These are phyloP conservation scores for Pichia gijzeniarum DNA, from an alignment of 805 yeast species.

Conservation along the genomic window DNA sequence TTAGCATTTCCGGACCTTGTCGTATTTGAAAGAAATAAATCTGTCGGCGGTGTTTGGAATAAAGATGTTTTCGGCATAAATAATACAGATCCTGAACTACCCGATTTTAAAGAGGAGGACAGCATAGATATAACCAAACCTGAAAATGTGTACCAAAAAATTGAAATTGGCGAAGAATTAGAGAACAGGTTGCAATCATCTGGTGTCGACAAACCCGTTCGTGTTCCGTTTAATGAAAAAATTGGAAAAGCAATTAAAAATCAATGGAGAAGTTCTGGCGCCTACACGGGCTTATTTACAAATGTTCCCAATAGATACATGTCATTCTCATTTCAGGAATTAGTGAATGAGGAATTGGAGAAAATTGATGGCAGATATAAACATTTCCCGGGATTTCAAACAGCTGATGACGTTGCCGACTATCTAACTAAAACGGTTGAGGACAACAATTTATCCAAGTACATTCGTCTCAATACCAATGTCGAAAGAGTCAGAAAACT, in stretches of 20 bases:
- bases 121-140: slow-evolving; percentile 1
- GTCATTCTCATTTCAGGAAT: slow-evolving; percentile 32
- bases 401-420: slow-evolving; percentile 25
- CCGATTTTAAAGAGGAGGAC: slow-evolving; percentile 7
- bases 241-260: slow-evolving; percentile 8
- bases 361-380: slow-evolving; percentile 10
- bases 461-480: slow-evolving; percentile 35
- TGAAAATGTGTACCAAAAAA: slow-evolving; percentile 9
- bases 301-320: slow-evolving; percentile 36
- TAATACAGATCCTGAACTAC: slow-evolving; percentile 20
- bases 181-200: slow-evolving; percentile 23
- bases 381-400: slow-evolving; percentile 15
- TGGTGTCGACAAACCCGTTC: slow-evolving; percentile 31
- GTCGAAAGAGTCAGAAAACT: slow-evolving; percentile 34
- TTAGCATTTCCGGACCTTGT: slow-evolving; percentile 30
- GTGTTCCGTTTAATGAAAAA: neutral
- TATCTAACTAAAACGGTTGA: slow-evolving; percentile 15
- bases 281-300: slow-evolving; percentile 35
- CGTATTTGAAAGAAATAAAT: slow-evolving; percentile 35
- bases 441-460: slow-evolving; percentile 25
- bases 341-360: slow-evolving; percentile 7
- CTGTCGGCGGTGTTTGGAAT: slow-evolving; percentile 40
- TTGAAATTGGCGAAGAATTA: slow-evolving; percentile 8
- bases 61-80: slow-evolving; percentile 11
- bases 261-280: slow-evolving; percentile 36